Evolutionary conservation across 2,329 filamentous ascomycete species (phyloP).

Genomic region (Aspergillus awamori): DNA sequence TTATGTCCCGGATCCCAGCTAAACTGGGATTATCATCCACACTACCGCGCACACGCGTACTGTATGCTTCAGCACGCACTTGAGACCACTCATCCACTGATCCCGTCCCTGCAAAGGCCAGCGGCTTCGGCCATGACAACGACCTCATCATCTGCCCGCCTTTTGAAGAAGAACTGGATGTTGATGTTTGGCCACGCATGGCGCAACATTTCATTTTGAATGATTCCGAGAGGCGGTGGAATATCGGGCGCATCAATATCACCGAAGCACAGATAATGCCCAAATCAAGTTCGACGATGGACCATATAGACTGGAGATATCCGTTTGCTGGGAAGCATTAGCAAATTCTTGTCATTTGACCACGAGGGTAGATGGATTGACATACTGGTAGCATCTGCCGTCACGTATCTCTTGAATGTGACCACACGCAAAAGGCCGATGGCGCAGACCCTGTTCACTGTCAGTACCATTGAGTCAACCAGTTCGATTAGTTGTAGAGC

Average conservation of each 20-base stretch:
- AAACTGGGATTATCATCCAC: too few species aligned
- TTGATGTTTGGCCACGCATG: not conserved
- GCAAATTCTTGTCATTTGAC: not conserved
- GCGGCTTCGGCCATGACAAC: not conserved
- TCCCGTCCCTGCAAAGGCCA: not conserved
- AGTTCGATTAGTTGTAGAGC: too few species aligned
- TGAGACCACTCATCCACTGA: conserved; percentile 1
- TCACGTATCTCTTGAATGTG: conserved; percentile 3
- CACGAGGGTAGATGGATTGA: not conserved
- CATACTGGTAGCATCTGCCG: conserved; percentile 3
- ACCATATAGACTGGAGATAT: not conserved
- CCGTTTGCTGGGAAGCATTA: not conserved
- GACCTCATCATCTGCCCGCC: not conserved
- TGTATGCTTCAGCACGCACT: not conserved
- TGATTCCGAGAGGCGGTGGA: not conserved
- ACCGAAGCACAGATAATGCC: conserved; percentile 8
- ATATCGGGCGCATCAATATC: conserved; percentile 7
- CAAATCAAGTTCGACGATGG: conserved; percentile 7
- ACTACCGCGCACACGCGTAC: not conserved
- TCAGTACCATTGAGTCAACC: not conserved
- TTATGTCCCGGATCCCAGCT: not conserved
- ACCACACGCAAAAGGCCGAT: conserved; percentile 11
- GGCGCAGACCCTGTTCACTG: conserved; percentile 5
- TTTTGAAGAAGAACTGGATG: not conserved
- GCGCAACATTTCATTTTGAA: not conserved